Evolutionary conservation across 345 rosid genomes (phyloP).

Genomic region (Litchi chinensis): DNA sequence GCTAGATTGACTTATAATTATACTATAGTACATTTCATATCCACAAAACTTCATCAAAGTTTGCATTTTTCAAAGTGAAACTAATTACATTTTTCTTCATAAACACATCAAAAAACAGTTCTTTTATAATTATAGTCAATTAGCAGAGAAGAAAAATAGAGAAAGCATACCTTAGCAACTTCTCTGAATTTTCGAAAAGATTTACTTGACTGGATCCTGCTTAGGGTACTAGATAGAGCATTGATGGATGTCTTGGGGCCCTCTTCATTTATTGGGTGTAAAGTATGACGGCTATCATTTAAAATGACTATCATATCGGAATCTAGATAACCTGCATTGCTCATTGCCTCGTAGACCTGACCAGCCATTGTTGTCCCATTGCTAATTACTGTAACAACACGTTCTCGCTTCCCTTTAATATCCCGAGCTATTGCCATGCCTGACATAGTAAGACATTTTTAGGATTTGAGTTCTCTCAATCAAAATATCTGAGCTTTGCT

Average conservation of each 20-base stretch:
- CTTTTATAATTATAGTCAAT: neutral
- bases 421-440: conserved; percentile 95
- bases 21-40: neutral
- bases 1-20: neutral
- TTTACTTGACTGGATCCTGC: conserved; percentile 89
- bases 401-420: conserved; percentile 80
- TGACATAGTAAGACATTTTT: conserved; percentile 26
- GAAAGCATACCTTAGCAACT: conserved; percentile 69
- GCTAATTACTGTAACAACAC: conserved; percentile 73
- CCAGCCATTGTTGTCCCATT: conserved; percentile 86
- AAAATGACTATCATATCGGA: conserved; percentile 87
- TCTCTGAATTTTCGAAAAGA: conserved; percentile 81
- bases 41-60: neutral
- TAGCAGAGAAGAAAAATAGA: conserved; percentile 2
- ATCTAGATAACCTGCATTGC: conserved; percentile 92
- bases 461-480: conserved; percentile 1
- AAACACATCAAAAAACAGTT: neutral
- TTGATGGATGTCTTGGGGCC: conserved; percentile 75
- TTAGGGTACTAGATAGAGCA: conserved; percentile 79
- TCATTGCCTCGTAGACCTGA: conserved; percentile 95
- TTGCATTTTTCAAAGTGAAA: conserved; percentile 10
- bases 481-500: conserved; percentile 8
- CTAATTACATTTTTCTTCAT: neutral
- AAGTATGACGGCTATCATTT: conserved; percentile 79
- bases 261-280: conserved; percentile 74